Base-by-base conservation (phyloP, 371 early-diverging fungal genomes). In the Dentiscutata heterogama region DNA sequence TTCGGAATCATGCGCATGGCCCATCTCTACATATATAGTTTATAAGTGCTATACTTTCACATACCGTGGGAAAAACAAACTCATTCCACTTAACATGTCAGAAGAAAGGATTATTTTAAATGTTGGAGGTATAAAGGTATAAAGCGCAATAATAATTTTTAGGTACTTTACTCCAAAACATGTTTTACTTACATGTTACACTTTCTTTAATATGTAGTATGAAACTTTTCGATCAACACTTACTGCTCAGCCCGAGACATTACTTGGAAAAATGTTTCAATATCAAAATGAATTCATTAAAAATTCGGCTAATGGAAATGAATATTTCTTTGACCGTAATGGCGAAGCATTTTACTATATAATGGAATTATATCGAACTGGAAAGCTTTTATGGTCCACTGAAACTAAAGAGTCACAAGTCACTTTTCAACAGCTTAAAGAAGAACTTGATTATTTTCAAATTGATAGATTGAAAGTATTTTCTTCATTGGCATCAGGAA, bases 341-440 rank as follows among this genome's bases (percentile, higher is more conserved):
- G 80, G 80, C 11, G 29, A 27, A 29, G 68, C 63, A 14, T 80
- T 80, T 58, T 54, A 61, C 16, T 58, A 80, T 46, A 80, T 80
- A 3, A 53, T 80, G 10, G 64, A 80, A 70, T 80, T 39, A 27
- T 80, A 70, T 80, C 80, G 80, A 31, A 80, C 51, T 13, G 42
- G 39, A 11, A 70, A 70, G 68, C 22, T 70, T 29, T 46, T 29
- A 56, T 78, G 78, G 78, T 25, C 56, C 14, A n/a, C 14, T n/a
- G 14, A 56, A 56, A 20, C 11, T 11, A 6, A 11, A 20, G 56
- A n/a, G 35, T 35, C 35, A 35, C 35, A 35, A 20, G 10, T 56
- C 20, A 56, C 56, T 56, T 56, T 5, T 56, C 20, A 56, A 56
- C 20, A 56, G 16, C 20, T 56, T 56, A 3, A 56, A 56, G n/a